Evolutionary conservation across 1,284 basidiomycete genomes (phyloP).

Genomic region (Papiliotrema nemorosa): DNA sequence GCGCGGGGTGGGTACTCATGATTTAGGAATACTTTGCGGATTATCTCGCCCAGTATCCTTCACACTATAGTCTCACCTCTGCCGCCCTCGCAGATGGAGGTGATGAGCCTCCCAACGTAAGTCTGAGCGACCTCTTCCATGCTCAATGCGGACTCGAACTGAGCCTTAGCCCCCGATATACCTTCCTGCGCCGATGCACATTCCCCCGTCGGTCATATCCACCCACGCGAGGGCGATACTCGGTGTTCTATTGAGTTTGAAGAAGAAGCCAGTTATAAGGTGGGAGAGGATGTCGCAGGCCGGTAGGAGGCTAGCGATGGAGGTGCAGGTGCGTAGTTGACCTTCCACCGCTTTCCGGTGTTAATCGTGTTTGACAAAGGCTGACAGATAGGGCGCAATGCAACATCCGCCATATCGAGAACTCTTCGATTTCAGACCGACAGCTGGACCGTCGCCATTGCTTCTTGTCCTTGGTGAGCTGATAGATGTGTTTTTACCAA

Average conservation of each 20-base stretch:
- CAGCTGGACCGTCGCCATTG: constrained; percentile 53
- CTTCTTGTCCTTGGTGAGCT: constrained; percentile 52
- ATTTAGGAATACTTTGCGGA: constrained; percentile 90
- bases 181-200: constrained; percentile 57
- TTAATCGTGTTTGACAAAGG: too few relatives aligned
- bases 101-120: constrained; percentile 46
- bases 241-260: constrained; percentile 85
- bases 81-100: constrained; percentile 47
- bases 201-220: constrained; percentile 64
- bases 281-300: constrained; percentile 92
- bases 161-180: constrained; percentile 44
- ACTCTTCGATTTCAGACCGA: constrained; percentile 55
- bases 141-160: background rate
- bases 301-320: constrained; percentile 82
- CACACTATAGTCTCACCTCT: constrained; percentile 83
- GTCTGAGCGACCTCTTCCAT: too few relatives aligned
- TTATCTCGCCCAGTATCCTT: constrained; percentile 81
- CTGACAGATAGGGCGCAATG: constrained; percentile 28
- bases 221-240: constrained; percentile 77
- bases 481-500: background rate
- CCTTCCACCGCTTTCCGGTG: too few relatives aligned
- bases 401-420: constrained; percentile 50
- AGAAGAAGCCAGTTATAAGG: constrained; percentile 87
- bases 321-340: constrained; percentile 67
- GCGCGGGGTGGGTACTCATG: constrained; percentile 5